Conservation (phyloP, 371 early-diverging fungal genomes). For the Scutellospora calospora region DNA sequence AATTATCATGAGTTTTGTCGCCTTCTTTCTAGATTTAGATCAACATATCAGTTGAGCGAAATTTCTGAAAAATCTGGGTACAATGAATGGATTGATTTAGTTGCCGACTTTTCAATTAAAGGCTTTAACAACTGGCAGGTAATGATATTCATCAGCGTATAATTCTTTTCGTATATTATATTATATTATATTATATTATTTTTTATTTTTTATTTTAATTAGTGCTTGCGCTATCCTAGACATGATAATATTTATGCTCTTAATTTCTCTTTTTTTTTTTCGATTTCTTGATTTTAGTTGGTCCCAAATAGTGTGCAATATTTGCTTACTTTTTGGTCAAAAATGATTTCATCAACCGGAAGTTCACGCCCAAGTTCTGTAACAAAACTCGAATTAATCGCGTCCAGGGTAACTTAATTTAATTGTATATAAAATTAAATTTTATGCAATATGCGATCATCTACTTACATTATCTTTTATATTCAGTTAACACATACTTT, state of each 20-base stretch:
- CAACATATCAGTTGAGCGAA: slow-evolving; percentile 81
- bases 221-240: too few species aligned
- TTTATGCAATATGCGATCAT: background rate
- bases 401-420: slow-evolving; percentile 49
- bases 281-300: slow-evolving; percentile 60
- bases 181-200: too few species aligned
- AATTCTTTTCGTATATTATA: background rate
- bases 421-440: background rate
- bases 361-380: slow-evolving; percentile 59
- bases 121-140: slow-evolving; percentile 82
- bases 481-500: slow-evolving; percentile 60
- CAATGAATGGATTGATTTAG: slow-evolving; percentile 74
- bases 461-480: slow-evolving; percentile 35
- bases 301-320: slow-evolving; percentile 81
- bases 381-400: slow-evolving; percentile 56
- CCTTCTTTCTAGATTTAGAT: slow-evolving; percentile 82
- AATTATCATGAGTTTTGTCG: slow-evolving; percentile 91
- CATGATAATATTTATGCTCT: background rate
- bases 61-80: slow-evolving; percentile 75
- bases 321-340: slow-evolving; percentile 87
- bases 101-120: slow-evolving; percentile 79
- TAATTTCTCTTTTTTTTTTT: background rate
- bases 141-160: slow-evolving; percentile 15
- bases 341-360: slow-evolving; percentile 71
- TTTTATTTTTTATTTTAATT: too few species aligned